Evolutionary conservation across 345 rosid species (phyloP).

Genomic region (Capsella bursapastoris): DNA sequence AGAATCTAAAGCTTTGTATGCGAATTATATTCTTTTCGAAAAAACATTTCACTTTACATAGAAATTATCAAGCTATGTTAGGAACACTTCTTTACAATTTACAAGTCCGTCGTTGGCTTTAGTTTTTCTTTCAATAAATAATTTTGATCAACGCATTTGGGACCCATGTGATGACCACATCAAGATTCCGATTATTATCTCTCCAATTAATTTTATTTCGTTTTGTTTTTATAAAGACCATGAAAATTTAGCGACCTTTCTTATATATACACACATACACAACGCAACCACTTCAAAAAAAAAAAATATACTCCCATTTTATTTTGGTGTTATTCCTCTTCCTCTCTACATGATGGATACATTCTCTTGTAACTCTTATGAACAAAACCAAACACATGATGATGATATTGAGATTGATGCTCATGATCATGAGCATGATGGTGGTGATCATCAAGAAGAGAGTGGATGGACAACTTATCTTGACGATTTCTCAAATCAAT

Average conservation of each 20-base stretch:
- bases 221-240: background rate
- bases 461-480: slow-evolving; percentile 94
- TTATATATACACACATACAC: slow-evolving; percentile 18
- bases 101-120: slow-evolving; percentile 35
- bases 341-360: slow-evolving; percentile 43
- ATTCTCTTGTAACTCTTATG: slow-evolving; percentile 40
- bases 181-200: slow-evolving; percentile 44
- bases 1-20: background rate
- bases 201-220: slow-evolving; percentile 25
- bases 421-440: slow-evolving; percentile 11
- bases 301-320: slow-evolving; percentile 38
- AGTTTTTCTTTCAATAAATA: slow-evolving; percentile 22
- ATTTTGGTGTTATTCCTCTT: slow-evolving; percentile 16
- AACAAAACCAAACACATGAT: slow-evolving; percentile 31
- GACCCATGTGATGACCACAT: slow-evolving; percentile 44
- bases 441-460: slow-evolving; percentile 53
- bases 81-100: slow-evolving; percentile 27
- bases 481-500: slow-evolving; percentile 60
- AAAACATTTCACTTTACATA: background rate
- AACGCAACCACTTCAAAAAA: slow-evolving; percentile 44
- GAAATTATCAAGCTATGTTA: slow-evolving; percentile 1
- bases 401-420: slow-evolving; percentile 27
- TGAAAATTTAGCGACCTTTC: slow-evolving; percentile 33
- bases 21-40: background rate
- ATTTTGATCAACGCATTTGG: slow-evolving; percentile 39